These are phyloP conservation scores for Mycena filopes DNA, from an alignment of 768 basidiomycete genomes.

Conservation along the genomic window DNA sequence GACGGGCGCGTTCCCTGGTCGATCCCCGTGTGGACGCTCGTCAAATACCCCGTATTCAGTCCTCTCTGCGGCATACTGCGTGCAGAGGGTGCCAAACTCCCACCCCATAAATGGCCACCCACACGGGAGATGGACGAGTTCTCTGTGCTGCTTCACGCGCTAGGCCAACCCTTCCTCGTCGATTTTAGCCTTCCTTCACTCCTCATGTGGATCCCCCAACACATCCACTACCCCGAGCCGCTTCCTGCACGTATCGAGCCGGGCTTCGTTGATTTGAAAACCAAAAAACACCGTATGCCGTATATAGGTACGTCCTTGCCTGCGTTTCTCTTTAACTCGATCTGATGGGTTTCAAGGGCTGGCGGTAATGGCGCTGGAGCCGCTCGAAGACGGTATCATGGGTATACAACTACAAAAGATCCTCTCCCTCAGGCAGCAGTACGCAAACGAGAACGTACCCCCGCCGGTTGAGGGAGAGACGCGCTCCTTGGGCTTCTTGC, in stretches of 20 bases:
- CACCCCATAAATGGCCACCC: neutral
- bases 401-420: slow-evolving; percentile 18
- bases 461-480: slow-evolving; percentile 22
- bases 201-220: neutral
- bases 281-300: neutral
- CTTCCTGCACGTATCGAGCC: slow-evolving; percentile 1
- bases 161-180: slow-evolving; percentile 21
- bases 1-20: slow-evolving; percentile 32
- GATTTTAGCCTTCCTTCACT: slow-evolving; percentile 16
- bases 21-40: neutral
- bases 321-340: neutral
- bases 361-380: slow-evolving; percentile 23
- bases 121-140: neutral
- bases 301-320: slow-evolving; percentile 1
- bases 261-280: slow-evolving; percentile 11
- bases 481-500: neutral
- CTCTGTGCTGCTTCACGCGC: slow-evolving; percentile 11
- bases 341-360: neutral
- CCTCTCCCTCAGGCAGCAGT: neutral
- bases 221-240: fast-evolving
- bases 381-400: slow-evolving; percentile 2
- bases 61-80: neutral
- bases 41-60: neutral
- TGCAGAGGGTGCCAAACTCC: neutral
- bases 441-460: neutral